phyloP scores from a whole-genome alignment of 177 flowering plant species.

The Tripterygium wilfordii region DNA sequence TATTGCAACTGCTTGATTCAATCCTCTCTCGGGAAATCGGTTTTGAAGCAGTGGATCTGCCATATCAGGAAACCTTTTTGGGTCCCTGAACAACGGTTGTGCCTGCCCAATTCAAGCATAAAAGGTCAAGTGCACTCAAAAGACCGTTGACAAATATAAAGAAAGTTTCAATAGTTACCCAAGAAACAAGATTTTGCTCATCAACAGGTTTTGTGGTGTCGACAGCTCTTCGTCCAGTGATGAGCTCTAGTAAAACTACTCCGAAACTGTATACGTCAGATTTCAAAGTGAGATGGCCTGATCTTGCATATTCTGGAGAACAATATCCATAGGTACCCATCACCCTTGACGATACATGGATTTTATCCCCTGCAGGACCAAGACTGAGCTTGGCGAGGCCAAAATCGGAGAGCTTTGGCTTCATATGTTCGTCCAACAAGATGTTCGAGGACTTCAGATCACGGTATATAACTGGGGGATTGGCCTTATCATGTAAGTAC shows the following conservation, averaged over 20 bases:
- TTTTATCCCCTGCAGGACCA: conserved; percentile 28
- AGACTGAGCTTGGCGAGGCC: conserved; percentile 42
- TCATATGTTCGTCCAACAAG: too few species aligned
- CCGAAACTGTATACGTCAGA: conserved; percentile 57
- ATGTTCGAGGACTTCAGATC: conserved; percentile 44
- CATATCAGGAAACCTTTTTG: conserved; percentile 35
- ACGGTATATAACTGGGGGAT: too few species aligned
- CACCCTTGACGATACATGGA: conserved; percentile 29
- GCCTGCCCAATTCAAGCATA: conserved; percentile 31
- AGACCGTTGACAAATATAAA: too few species aligned
- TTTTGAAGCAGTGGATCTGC: conserved; percentile 37
- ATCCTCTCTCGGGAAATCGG: conserved; percentile 28
- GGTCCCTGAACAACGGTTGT: conserved; percentile 40
- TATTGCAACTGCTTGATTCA: conserved; percentile 48
- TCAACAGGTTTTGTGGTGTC: conserved; percentile 36
- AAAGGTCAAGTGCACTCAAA: neutral
- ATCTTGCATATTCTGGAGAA: conserved; percentile 46
- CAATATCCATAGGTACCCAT: conserved; percentile 50
- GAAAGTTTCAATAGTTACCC: conserved; percentile 20
- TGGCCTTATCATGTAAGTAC: conserved; percentile 44
- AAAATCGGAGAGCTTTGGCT: conserved; percentile 43
- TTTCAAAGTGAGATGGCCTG: conserved; percentile 34
- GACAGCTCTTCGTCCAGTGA: conserved; percentile 45
- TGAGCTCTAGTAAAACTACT: conserved; percentile 46
- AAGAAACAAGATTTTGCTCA: conserved; percentile 44